Percentiles rank a stretch among this genome's conserved stretches.
Conservation (phyloP, 1,284 basidiomycete genomes). For the Apiotrichum mycotoxinovorans region DNA sequence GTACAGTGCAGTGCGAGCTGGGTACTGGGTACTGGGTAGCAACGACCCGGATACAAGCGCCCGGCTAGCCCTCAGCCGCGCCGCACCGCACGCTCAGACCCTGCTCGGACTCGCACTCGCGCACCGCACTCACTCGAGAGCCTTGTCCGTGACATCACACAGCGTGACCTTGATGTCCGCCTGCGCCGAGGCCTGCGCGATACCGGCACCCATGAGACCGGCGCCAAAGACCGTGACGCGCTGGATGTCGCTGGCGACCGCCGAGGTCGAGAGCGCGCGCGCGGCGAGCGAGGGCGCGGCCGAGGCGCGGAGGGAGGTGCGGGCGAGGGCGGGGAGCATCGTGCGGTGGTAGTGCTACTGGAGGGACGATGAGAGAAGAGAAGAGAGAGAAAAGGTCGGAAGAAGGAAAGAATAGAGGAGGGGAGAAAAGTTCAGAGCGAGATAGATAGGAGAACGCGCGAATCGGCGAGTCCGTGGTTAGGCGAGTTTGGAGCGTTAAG, state of each 20-base stretch:
- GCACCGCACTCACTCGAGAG: constrained; percentile 31
- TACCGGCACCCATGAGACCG: constrained; percentile 56
- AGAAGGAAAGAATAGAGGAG: too few relatives aligned
- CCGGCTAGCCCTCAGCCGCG: too few relatives aligned
- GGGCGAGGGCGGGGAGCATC: constrained; percentile 17
- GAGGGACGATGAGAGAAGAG: neutral
- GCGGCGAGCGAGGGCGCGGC: constrained; percentile 5
- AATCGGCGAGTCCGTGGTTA: too few relatives aligned
- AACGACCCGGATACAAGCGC: too few relatives aligned
- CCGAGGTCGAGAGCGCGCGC: constrained; percentile 11
- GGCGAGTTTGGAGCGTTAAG: too few relatives aligned
- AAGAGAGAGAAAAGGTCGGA: neutral
- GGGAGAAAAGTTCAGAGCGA: too few relatives aligned
- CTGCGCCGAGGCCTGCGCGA: constrained; percentile 54
- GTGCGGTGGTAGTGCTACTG: neutral
- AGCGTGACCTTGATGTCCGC: constrained; percentile 51
- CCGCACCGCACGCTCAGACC: too few relatives aligned
- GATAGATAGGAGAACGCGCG: too few relatives aligned
- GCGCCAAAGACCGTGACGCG: constrained; percentile 52
- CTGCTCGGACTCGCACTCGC: too few relatives aligned
- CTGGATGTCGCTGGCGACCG: constrained; percentile 28
- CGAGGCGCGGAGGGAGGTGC: constrained; percentile 9
- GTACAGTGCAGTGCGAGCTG: neutral
- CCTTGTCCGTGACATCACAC: constrained; percentile 51
- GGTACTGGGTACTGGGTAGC: too few relatives aligned